Evolutionary conservation across 176 grass and related monocot species (phyloP), one percentile per base, ranked within the genome.

Genomic region (Avena eriantha): DNA sequence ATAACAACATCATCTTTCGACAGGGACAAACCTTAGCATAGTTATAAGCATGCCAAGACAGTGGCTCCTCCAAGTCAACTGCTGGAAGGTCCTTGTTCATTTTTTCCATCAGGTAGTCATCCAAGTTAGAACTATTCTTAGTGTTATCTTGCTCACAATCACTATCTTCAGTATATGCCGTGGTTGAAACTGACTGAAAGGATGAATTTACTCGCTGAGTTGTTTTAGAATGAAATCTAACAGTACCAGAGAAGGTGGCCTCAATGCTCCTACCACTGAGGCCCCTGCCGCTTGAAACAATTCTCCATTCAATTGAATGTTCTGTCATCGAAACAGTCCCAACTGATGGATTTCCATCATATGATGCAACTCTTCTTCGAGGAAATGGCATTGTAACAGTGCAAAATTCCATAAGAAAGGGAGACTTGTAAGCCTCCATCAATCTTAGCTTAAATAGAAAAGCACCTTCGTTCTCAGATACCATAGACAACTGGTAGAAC

Each of bases 31-130:
- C 96, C 87, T 98, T 98, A 22, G 96, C 96, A 83, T 95, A 98
- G 78, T 95, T 94, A 81, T 95, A 98, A 47, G 93, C 93, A 88
- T 95, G 93, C 96, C 96, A 98, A 92, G 92, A 98, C 86, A 98
- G 92, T 76, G 92, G 96, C 67, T 98, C 96, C 85, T 95, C 92
- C 73, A 98, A 88, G 86, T 95, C 93, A 77, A 95, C 88, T 84
- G 93, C 81, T 86, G 92, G 86, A 72, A 95, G 87, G 53, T 93
- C 93, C 88, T 92, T 95, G 81, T 94, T 98, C 86, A 98, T 95
- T 91, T 98, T 95, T 75, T 93, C 91, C 96, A 94, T 91, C 53
- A 98, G 82, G 71, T 86, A 77, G 12, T 98, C 96, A 82, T 98
- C 96, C 66, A 95, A 87, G 51, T 93, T 98, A 55, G 87, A 69